Percentiles rank a stretch among this genome's conserved stretches.
Conservation (phyloP, 2,329 filamentous ascomycete genomes). For the Xylariales sp. region DNA sequence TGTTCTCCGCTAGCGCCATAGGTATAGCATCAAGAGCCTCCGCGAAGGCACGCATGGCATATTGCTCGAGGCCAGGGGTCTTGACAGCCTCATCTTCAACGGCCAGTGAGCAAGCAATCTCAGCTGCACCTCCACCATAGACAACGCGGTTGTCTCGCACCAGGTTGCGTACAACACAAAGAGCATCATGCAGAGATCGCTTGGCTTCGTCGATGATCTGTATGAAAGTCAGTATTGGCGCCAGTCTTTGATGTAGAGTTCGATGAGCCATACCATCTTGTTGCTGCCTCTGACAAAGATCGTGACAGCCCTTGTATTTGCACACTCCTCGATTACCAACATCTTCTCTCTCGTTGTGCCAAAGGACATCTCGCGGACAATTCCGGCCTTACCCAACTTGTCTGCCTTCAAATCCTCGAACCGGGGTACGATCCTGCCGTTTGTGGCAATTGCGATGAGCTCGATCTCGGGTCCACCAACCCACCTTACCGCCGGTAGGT, state of each 20-base stretch:
- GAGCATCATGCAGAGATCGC: slow-evolving; percentile 91
- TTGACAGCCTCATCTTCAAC: slow-evolving; percentile 93
- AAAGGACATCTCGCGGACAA: slow-evolving; percentile 93
- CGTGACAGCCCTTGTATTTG: slow-evolving; percentile 94
- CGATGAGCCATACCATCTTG: slow-evolving; percentile 73
- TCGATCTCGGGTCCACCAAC: slow-evolving; percentile 98
- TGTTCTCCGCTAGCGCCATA: slow-evolving; percentile 97
- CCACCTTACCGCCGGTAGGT: slow-evolving; percentile 94
- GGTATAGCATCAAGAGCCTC: slow-evolving; percentile 91
- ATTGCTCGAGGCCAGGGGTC: slow-evolving; percentile 96
- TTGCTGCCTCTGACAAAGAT: slow-evolving; percentile 96
- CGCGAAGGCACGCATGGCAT: slow-evolving; percentile 96
- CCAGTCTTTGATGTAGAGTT: neutral
- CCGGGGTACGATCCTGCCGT: slow-evolving; percentile 92
- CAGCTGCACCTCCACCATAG: slow-evolving; percentile 92
- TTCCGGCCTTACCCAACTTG: slow-evolving; percentile 85
- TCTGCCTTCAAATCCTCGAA: slow-evolving; percentile 90
- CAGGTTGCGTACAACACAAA: slow-evolving; percentile 95
- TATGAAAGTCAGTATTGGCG: slow-evolving; percentile 12
- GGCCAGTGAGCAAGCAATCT: slow-evolving; percentile 93
- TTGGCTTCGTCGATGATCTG: slow-evolving; percentile 99
- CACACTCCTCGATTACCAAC: slow-evolving; percentile 98
- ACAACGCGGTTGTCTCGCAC: slow-evolving; percentile 96
- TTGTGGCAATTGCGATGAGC: slow-evolving; percentile 96
- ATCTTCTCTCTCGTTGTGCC: slow-evolving; percentile 99